Evolutionary conservation across 495 filamentous ascomycete species (phyloP).

Genomic region (Bacidia rubella): DNA sequence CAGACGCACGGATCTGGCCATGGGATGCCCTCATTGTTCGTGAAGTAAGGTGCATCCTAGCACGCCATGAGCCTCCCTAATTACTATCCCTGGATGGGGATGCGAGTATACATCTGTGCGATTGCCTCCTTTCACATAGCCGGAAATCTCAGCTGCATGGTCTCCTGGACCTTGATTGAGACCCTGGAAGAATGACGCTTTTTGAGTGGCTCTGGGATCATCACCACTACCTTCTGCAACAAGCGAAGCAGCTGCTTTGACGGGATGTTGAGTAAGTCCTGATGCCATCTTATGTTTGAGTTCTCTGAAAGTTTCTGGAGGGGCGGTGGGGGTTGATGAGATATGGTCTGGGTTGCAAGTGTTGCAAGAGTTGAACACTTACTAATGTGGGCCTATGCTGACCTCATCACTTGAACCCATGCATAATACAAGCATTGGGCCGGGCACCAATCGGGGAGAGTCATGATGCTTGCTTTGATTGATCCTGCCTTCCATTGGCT

Average conservation of each 20-base stretch:
- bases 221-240: slow-evolving; percentile 20
- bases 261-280: background rate
- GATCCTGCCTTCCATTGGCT: too few species aligned
- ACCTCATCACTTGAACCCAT: too few species aligned
- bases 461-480: too few species aligned
- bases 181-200: slow-evolving; percentile 26
- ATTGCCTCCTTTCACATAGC: slow-evolving; percentile 31
- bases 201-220: slow-evolving; percentile 22
- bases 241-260: slow-evolving; percentile 19
- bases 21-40: slow-evolving; percentile 46
- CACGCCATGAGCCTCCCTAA: background rate
- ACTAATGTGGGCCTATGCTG: too few species aligned
- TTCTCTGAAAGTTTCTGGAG: too few species aligned
- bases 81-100: background rate
- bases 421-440: too few species aligned
- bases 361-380: too few species aligned
- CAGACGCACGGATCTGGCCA: slow-evolving; percentile 32
- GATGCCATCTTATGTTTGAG: too few species aligned
- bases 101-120: slow-evolving; percentile 23
- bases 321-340: too few species aligned
- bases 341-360: too few species aligned
- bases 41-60: slow-evolving; percentile 38
- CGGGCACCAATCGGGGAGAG: too few species aligned
- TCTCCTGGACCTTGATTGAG: slow-evolving; percentile 44
- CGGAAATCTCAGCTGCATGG: slow-evolving; percentile 40